Conservation (phyloP, 108 stramenopile species). For the Epithemia pelagica region DNA sequence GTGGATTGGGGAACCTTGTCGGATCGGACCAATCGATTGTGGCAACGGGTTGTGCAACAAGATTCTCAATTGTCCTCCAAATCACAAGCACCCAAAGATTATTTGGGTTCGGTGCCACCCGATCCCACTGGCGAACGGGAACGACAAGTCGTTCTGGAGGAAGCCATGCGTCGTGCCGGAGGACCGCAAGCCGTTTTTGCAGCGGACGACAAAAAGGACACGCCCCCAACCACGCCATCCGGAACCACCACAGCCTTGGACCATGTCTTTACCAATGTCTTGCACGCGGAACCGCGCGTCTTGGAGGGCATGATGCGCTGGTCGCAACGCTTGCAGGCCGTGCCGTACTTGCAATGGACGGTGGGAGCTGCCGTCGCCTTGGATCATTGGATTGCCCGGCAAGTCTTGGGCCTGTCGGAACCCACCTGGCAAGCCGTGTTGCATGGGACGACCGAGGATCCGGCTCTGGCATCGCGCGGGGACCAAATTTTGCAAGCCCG, state of each 20-base stretch:
- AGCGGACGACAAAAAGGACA: not conserved
- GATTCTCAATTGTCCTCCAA: not conserved
- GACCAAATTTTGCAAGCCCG: conserved; percentile 55
- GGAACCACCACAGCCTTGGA: conserved; percentile 18
- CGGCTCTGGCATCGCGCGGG: conserved; percentile 38
- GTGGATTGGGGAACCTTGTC: not conserved
- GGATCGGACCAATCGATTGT: not conserved
- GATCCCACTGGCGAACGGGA: not conserved
- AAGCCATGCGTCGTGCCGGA: not conserved
- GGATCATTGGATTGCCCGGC: conserved; percentile 84
- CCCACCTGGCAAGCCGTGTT: conserved; percentile 61
- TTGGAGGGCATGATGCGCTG: conserved; percentile 70
- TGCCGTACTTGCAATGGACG: conserved; percentile 75
- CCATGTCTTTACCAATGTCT: conserved; percentile 32
- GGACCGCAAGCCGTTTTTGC: not conserved
- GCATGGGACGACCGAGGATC: conserved; percentile 49
- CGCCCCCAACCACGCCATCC: not conserved
- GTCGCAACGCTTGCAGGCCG: conserved; percentile 57
- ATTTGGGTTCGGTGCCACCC: not conserved
- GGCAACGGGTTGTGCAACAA: not conserved
- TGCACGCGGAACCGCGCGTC: conserved; percentile 44
- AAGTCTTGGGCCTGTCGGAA: conserved; percentile 64
- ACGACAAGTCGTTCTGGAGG: conserved; percentile 8
- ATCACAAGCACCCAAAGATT: not conserved
- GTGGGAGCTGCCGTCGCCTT: conserved; percentile 74